Percentiles rank a stretch among this genome's conserved stretches.
These are phyloP conservation scores for Ramichloridium luteum DNA, from an alignment of 2,329 filamentous ascomycete species.

Conservation along the genomic window DNA sequence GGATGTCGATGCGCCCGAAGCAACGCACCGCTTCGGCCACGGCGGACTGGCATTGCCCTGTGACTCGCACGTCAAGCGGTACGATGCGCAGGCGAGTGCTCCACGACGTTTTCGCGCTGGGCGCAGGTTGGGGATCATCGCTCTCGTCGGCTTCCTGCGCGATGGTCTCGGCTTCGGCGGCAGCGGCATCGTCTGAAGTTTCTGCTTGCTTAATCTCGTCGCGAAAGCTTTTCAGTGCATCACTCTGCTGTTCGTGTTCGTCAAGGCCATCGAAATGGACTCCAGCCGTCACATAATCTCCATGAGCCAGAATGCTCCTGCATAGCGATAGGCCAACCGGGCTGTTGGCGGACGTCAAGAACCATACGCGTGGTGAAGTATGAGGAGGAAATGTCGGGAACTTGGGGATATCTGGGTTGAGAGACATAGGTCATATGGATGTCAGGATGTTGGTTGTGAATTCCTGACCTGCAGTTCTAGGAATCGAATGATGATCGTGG, in stretches of 20 bases:
- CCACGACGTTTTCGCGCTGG: no score
- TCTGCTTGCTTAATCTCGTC: constrained; percentile 35
- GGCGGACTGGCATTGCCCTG: constrained; percentile 67
- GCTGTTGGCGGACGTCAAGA: constrained; percentile 76
- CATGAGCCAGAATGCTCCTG: constrained; percentile 71
- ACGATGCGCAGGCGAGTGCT: constrained; percentile 59
- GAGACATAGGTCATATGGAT: no score
- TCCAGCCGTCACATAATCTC: constrained; percentile 80
- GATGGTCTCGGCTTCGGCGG: constrained; percentile 1
- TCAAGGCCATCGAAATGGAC: constrained; percentile 69
- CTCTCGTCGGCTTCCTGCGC: constrained; percentile 3
- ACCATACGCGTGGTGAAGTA: constrained; percentile 72
- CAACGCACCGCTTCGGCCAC: constrained; percentile 73
- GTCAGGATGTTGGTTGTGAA: no score
- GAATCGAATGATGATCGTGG: no score
- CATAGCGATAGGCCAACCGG: constrained; percentile 75
- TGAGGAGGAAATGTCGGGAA: constrained; percentile 49
- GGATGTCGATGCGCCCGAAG: constrained; percentile 79
- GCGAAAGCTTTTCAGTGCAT: constrained; percentile 69
- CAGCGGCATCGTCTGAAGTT: constrained; percentile 21
- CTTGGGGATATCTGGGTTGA: no score
- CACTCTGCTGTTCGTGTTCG: constrained; percentile 52
- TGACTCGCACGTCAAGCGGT: constrained; percentile 46
- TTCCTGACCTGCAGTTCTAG: no score
- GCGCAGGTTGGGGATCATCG: no score